Conservation (phyloP, 768 basidiomycete genomes). For the Leccinum arenicola region DNA sequence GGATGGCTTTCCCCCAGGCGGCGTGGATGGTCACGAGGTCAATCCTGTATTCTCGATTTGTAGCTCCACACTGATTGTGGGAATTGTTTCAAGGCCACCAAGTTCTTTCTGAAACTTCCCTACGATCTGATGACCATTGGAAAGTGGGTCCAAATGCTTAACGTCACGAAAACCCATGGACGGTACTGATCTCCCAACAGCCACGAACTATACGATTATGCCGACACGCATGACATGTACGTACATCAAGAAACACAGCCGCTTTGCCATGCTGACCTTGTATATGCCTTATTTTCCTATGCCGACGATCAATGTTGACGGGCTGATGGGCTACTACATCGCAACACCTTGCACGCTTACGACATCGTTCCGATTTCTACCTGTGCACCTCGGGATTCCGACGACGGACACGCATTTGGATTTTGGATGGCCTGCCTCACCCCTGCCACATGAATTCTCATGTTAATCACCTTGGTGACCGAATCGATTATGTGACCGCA, state of each 20-base stretch:
- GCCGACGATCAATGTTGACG: background rate
- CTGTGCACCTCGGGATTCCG: background rate
- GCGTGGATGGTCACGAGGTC: slow-evolving; percentile 71
- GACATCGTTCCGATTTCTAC: background rate
- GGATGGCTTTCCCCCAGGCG: slow-evolving; percentile 59
- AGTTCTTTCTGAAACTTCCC: slow-evolving; percentile 59
- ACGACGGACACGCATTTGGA: background rate
- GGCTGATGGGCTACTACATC: background rate
- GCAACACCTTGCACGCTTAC: background rate
- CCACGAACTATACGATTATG: slow-evolving; percentile 81
- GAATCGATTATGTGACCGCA: background rate
- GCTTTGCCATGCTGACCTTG: slow-evolving; percentile 3
- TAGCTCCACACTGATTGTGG: background rate
- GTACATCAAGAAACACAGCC: slow-evolving; percentile 5
- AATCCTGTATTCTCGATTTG: slow-evolving; percentile 9
- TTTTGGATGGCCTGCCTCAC: background rate
- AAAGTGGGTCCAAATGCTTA: slow-evolving; percentile 48
- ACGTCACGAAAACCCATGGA: background rate
- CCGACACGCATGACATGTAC: slow-evolving; percentile 64
- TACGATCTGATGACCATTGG: slow-evolving; percentile 86
- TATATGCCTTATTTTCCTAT: background rate
- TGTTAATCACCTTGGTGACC: background rate
- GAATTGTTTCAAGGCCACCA: background rate
- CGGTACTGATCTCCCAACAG: slow-evolving; percentile 31
- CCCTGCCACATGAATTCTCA: background rate